Conservation (phyloP, 1,284 basidiomycete species). For the Exsudoporus floridanus region DNA sequence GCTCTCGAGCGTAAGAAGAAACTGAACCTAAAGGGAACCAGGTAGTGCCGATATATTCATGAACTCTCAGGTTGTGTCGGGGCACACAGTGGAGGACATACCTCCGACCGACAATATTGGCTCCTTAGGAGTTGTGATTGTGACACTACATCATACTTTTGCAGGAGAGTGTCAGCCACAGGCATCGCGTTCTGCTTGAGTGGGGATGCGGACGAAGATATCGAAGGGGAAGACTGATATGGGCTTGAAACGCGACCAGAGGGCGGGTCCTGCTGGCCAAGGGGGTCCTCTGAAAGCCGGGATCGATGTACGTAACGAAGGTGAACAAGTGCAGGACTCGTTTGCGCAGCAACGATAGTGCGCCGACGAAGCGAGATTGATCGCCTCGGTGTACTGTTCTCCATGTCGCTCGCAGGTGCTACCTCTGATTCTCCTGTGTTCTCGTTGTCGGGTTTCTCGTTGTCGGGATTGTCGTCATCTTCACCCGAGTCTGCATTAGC, state of each 20-base stretch:
- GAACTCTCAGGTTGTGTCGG: neutral
- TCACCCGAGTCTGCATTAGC: constrained; percentile 37
- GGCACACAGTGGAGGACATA: constrained; percentile 33
- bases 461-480: constrained; percentile 38
- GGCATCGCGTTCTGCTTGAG: constrained; percentile 46
- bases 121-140: constrained; percentile 78
- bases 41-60: neutral
- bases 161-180: constrained; percentile 54
- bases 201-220: constrained; percentile 49
- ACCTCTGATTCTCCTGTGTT: constrained; percentile 7
- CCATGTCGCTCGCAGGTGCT: constrained; percentile 22
- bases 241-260: constrained; percentile 42
- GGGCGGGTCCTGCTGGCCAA: constrained; percentile 63
- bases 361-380: constrained; percentile 40
- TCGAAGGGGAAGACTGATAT: constrained; percentile 66
- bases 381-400: constrained; percentile 13
- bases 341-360: constrained; percentile 61
- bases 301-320: constrained; percentile 50
- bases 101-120: constrained; percentile 92
- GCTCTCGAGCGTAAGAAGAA: constrained; percentile 86
- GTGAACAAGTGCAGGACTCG: constrained; percentile 66
- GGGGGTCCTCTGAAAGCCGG: constrained; percentile 66
- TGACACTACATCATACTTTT: constrained; percentile 64
- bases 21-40: constrained; percentile 59
- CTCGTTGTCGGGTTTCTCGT: constrained; percentile 32